Evolutionary conservation across 805 yeast genomes (phyloP), one percentile per base, ranked within the genome.

Genomic region (Candida koratica): DNA sequence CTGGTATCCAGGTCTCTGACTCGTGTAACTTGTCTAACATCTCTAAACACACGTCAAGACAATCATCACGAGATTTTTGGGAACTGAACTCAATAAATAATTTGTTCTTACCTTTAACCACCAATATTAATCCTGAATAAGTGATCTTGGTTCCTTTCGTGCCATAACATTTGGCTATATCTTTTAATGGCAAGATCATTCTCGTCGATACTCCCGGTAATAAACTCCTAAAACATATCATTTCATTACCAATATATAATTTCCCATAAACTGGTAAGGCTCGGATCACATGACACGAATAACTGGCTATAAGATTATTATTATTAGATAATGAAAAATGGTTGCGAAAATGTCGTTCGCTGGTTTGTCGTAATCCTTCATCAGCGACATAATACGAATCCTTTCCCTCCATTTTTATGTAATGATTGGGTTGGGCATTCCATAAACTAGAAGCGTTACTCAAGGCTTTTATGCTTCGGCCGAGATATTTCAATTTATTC

Each of bases 251-350:
- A 9, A 90, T 48, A 54, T 87, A 87, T 2, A 89, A 51, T 48
- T 85, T 84, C 1, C 97, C 97, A 58, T 85, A 88, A 1, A 79
- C 64, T 1, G 96, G 96, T 13, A 86, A 61, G 9, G 83, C 74
- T 45, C 84, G 73, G 44, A 76, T 80, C 12, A 87, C 51, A 57
- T 84, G 79, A 1, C 81, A 69, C 49, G 75, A 81, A 51, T 86
- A 90, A 1, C 86, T 70, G 0, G 95, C 78, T 0, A 81, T 56
- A 30, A 89, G 61, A 4, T 51, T 54, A 25, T 76, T 77, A 2
- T 62, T 51, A 0, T 65, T 68, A 4, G 72, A 67, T 15, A 89
- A 60, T 0, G 88, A 75, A 47, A 90, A 90, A 47, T 79, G 81
- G 1, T 62, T 53, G 32, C 75, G 68, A 52, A 81, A 88, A 41